Evolutionary conservation across 495 filamentous ascomycete genomes (phyloP).

Genomic region (Rostrohypoxylon terebratum): DNA sequence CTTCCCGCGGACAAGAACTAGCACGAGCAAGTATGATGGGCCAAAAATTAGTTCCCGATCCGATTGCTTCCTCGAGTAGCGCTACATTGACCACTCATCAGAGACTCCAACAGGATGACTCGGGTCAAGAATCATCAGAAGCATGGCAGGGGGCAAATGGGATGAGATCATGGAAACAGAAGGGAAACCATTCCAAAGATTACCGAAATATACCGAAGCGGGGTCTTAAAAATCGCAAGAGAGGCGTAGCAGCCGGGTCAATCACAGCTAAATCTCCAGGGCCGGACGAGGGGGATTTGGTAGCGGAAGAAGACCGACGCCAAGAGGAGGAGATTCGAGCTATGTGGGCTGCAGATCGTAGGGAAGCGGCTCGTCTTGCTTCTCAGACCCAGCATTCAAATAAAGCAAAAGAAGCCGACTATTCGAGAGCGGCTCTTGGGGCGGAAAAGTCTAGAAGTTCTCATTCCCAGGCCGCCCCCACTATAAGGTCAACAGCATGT

Average conservation of each 20-base stretch:
- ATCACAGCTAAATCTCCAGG: conserved; percentile 40
- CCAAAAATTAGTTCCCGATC: background rate
- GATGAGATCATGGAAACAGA: conserved; percentile 15
- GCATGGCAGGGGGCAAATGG: conserved; percentile 1
- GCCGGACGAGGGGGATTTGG: conserved; percentile 28
- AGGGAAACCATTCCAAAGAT: conserved; percentile 13
- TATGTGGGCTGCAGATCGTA: conserved; percentile 51
- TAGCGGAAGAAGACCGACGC: conserved; percentile 46
- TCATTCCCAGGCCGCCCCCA: background rate
- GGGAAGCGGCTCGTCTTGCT: conserved; percentile 33
- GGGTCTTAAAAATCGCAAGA: conserved; percentile 49
- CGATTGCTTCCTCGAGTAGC: background rate
- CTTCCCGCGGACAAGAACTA: background rate
- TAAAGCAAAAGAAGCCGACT: background rate
- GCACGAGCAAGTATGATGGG: background rate
- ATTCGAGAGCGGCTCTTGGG: background rate
- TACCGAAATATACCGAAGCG: conserved; percentile 15
- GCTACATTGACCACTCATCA: background rate
- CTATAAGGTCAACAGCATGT: background rate
- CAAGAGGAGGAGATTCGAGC: conserved; percentile 46
- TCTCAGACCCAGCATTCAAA: conserved; percentile 17
- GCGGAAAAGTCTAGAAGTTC: conserved; percentile 2
- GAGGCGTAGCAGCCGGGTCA: conserved; percentile 21
- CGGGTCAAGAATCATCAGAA: conserved; percentile 11
- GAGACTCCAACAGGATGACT: conserved; percentile 8